Base-by-base conservation (phyloP, 139 green algal species). In the Closterium sp. region DNA sequence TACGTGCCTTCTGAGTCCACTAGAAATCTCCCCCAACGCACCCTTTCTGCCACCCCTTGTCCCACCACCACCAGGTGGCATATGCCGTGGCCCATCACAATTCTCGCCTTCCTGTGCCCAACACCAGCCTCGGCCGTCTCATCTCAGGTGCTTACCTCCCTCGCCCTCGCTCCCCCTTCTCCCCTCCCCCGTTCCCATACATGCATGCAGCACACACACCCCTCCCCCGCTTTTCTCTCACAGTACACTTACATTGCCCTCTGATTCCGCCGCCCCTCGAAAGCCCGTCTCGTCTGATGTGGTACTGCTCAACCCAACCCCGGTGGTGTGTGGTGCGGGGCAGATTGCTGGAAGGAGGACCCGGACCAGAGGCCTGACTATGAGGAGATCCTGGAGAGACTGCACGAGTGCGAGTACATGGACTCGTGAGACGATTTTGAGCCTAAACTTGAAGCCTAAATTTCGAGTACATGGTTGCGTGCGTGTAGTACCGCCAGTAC, bases 321-420 rank as follows among this genome's bases (percentile, higher is more conserved):
- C 16, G 12, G 16, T 10, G 10, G 64, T 83, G 12, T 83, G 64
- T 10, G 10, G 10, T 83, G 10, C 16, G 3, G 30, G 84, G 2
- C 87, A 89, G 87, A 89, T 83, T 89, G 87, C 87, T 89, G 31
- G 31, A 25, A 34, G 28, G 87, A 89, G 23, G 32, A 76, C 8
- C 87, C 87, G 12, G 87, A 34, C 21, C 19, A 33, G n/a, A 25
- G 87, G 34, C 87, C 87, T 6, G 33, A 34, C 34, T 89, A 83
- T 4, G 34, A 81, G 28, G 87, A 89, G 7, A 34, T 76, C 19
- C 87, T 89, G 34, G 23, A 34, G 4, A 34, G 87, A 10, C 34
- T 89, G 36, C 87, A 89, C 36, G 87, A 89, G 87, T 89, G 35
- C 28, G 87, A 89, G 28, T 89, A 55, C 87, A n/a, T 89, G 23